Base-by-base conservation (phyloP, 148 eudicot genomes). In the Rhododendron ovatum region DNA sequence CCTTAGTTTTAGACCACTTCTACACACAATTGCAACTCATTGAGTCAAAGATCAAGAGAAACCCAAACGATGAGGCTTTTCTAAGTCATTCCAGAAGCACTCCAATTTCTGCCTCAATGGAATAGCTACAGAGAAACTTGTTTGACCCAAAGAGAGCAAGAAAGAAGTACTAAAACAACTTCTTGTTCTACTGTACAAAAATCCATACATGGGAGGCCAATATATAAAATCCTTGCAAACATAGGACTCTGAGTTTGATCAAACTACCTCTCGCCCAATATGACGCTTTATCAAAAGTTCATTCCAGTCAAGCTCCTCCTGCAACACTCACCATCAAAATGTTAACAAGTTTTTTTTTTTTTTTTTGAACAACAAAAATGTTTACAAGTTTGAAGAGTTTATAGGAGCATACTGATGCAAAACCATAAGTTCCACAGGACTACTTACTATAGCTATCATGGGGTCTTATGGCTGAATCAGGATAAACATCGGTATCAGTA, bases 221-320 rank as follows among this genome's bases (percentile, higher is more conserved):
- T 13, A 26, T 73, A 67, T 22, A 15, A 11, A 67, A 76, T 39
- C 18, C 20, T 63, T 71, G 0, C 20, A 41, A 57, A 20, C 22
- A 14, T 51, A 41, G 45, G 47, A 43, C 83, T 20, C 15, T 9
- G 7, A 76, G 80, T 50, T 18, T 65, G 59, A 11, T n/a, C 41
- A 18, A 37, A 63, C 28, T 93, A 95, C 98, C 97, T 96, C 98
- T 82, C 98, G 91, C 43, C 98, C 98, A 81, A 92, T 88, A 83
- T 93, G 94, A 77, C 91, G 94, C 78, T 86, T 93, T 83, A 96
- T 93, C 90, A 96, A 85, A 74, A 55, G 59, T 88, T 91, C 91
- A 77, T 91, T 91, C 98, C 98, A 96, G 74, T 91, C 94, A 67
- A 96, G 94, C 92, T 96, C 98, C 88, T 91, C 94, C 98, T 96